Evolutionary conservation across 805 yeast species (phyloP).

Genomic region (Saccharomycopsis sp.): DNA sequence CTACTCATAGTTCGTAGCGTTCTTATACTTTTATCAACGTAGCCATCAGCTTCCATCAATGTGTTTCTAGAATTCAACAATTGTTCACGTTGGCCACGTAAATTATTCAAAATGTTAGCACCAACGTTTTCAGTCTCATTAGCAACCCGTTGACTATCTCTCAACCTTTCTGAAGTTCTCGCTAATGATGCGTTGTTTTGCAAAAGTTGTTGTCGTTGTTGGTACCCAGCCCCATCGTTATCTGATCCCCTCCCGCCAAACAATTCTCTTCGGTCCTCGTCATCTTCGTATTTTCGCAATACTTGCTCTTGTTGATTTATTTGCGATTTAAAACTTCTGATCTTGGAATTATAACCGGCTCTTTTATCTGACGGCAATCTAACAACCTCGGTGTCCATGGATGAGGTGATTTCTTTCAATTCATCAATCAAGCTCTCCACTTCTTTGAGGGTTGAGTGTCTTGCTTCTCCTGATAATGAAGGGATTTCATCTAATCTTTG

Average conservation of each 20-base stretch:
- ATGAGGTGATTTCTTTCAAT: conserved; percentile 70
- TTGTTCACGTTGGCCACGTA: conserved; percentile 92
- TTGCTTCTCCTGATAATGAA: conserved; percentile 43
- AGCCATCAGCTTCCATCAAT: conserved; percentile 81
- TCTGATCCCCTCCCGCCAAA: conserved; percentile 45
- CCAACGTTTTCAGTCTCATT: conserved; percentile 90
- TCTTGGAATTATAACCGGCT: conserved; percentile 62
- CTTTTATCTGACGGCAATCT: conserved; percentile 71
- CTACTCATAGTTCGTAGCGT: conserved; percentile 90
- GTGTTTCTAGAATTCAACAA: conserved; percentile 80
- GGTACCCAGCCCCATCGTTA: conserved; percentile 27
- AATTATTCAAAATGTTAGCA: conserved; percentile 78
- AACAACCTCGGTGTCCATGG: conserved; percentile 81
- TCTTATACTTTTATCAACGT: conserved; percentile 82
- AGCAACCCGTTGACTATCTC: conserved; percentile 86
- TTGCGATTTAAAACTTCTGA: conserved; percentile 62
- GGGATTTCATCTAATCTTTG: conserved; percentile 53
- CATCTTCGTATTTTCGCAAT: conserved; percentile 54
- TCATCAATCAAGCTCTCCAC: conserved; percentile 71
- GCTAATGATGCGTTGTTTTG: conserved; percentile 75
- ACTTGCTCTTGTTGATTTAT: conserved; percentile 50
- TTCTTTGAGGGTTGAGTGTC: conserved; percentile 49
- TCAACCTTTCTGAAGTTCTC: conserved; percentile 71
- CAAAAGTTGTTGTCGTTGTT: conserved; percentile 75
- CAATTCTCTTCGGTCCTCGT: conserved; percentile 62